Conservation (phyloP, 441 rosid species). For the Corymbia calophylla region DNA sequence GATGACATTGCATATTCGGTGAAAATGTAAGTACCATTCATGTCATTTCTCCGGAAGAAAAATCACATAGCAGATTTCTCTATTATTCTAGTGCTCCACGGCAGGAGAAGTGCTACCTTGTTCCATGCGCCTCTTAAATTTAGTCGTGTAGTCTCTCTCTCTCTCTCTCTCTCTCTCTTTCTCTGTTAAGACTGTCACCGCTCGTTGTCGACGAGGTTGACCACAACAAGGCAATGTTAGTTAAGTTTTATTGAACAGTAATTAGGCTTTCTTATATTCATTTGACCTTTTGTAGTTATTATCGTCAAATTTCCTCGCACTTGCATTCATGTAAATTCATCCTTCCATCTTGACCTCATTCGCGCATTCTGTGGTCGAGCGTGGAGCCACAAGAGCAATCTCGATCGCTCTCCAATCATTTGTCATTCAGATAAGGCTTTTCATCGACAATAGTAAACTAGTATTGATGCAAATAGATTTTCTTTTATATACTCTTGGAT, state of each 20-base stretch:
- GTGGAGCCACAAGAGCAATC: neutral
- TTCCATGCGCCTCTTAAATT: neutral
- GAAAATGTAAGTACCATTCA: no score
- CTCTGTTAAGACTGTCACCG: neutral
- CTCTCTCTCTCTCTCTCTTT: no score
- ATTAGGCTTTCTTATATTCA: neutral
- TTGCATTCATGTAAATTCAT: neutral
- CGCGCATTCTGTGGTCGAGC: neutral
- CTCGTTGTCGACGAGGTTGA: neutral
- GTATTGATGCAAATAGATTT: neutral
- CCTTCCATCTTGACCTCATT: neutral
- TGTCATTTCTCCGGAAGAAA: no score
- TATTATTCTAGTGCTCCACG: neutral
- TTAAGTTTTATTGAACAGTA: neutral
- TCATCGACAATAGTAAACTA: neutral
- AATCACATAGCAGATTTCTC: neutral
- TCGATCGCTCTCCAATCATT: neutral
- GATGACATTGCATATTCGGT: no score
- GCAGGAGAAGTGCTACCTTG: no score
- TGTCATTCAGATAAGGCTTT: neutral
- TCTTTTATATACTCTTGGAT: neutral
- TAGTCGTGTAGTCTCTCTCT: neutral
- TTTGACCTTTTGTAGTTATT: neutral
- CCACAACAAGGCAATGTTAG: no score
- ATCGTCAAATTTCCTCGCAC: neutral